phyloP scores from a whole-genome alignment of 495 filamentous ascomycete genomes.

The Venustampulla echinocandica region DNA sequence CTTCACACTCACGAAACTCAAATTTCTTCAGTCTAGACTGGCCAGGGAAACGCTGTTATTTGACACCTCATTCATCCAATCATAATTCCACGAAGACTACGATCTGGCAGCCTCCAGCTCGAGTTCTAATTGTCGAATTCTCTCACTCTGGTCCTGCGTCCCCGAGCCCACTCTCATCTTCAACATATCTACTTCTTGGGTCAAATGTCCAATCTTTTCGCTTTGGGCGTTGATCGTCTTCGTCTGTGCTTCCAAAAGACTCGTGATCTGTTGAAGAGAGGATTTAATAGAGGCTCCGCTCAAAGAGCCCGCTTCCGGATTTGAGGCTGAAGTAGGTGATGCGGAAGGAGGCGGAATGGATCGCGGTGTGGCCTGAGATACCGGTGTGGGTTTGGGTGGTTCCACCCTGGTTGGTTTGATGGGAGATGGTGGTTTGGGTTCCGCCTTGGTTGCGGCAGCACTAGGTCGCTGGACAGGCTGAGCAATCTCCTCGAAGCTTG shows the following conservation, averaged over 20 bases:
- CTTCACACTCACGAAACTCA: no score
- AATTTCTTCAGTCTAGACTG: no score
- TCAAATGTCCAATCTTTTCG: constrained; percentile 55
- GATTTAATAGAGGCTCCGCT: constrained; percentile 29
- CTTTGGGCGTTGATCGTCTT: constrained; percentile 50
- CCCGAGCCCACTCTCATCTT: constrained; percentile 49
- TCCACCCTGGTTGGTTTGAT: constrained; percentile 17
- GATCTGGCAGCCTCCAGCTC: constrained; percentile 52
- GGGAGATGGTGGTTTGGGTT: constrained; percentile 20
- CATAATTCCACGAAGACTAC: constrained; percentile 5
- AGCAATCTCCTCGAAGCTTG: constrained; percentile 76
- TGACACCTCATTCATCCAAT: constrained; percentile 4
- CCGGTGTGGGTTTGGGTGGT: constrained; percentile 22
- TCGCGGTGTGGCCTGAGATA: constrained; percentile 29
- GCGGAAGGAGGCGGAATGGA: constrained; percentile 26
- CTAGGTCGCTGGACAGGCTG: constrained; percentile 40
- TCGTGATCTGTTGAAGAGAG: constrained; percentile 54
- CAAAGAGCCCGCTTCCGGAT: constrained; percentile 18
- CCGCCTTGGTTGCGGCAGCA: constrained; percentile 25
- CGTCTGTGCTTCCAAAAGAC: constrained; percentile 52
- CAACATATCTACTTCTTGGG: constrained; percentile 59
- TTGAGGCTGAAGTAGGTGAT: constrained; percentile 29
- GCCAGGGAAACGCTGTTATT: no score
- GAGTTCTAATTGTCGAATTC: constrained; percentile 59
- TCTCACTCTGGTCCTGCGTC: constrained; percentile 52